These are phyloP conservation scores for Cylindrotheca fusiformis DNA, from an alignment of 108 stramenopile genomes.

Conservation along the genomic window DNA sequence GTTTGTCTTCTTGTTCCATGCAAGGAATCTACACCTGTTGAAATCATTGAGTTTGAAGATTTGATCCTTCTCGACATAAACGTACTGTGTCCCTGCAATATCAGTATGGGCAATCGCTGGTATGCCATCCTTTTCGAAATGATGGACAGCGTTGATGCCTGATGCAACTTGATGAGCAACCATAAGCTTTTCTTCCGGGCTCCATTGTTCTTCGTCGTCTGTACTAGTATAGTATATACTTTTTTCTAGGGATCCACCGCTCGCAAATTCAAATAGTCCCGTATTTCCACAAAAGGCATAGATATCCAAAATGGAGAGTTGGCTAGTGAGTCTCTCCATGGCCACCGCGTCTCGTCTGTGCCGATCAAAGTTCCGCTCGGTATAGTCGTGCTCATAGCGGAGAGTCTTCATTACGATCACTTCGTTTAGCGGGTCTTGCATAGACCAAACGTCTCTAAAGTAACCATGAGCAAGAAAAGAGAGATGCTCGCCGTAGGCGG, in stretches of 20 bases:
- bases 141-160: constrained; percentile 46
- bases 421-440: constrained; percentile 17
- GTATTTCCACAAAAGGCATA: constrained; percentile 75
- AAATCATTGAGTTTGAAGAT: constrained; percentile 71
- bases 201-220: constrained; percentile 12
- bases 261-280: constrained; percentile 56
- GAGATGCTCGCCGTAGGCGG: neutral
- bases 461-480: constrained; percentile 47
- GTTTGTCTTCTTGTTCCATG: constrained; percentile 29
- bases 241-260: constrained; percentile 44
- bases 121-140: constrained; percentile 33
- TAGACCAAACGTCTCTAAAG: constrained; percentile 69
- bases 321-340: constrained; percentile 68
- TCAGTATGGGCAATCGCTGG: constrained; percentile 72
- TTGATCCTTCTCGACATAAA: constrained; percentile 25
- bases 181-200: constrained; percentile 7
- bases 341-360: constrained; percentile 75
- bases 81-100: constrained; percentile 51
- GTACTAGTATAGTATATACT: constrained; percentile 15
- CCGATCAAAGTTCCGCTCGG: constrained; percentile 53
- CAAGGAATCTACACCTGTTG: constrained; percentile 68
- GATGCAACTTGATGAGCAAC: constrained; percentile 37
- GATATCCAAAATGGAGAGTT: constrained; percentile 61
- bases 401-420: constrained; percentile 50
- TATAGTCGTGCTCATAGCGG: constrained; percentile 42